These are phyloP conservation scores for Hemileccinum rubropunctum DNA, from an alignment of 768 basidiomycete species.

Conservation along the genomic window DNA sequence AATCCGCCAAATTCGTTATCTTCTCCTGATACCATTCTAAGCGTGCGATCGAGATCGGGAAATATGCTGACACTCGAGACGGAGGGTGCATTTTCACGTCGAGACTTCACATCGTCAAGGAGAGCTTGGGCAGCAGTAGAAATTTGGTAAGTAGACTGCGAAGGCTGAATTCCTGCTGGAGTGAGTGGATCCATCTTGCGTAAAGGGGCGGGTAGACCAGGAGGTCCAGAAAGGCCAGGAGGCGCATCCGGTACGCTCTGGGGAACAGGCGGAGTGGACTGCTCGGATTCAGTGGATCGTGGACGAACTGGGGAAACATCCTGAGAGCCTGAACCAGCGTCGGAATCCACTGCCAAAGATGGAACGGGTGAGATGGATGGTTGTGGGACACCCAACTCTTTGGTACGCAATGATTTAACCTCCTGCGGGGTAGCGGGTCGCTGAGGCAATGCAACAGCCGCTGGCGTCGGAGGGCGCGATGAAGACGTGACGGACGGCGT, in stretches of 20 bases:
- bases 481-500: slow-evolving; percentile 47
- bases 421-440: slow-evolving; percentile 47
- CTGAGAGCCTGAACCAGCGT: slow-evolving; percentile 42
- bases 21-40: slow-evolving; percentile 65
- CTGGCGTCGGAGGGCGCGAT: slow-evolving; percentile 60
- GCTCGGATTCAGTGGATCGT: slow-evolving; percentile 37
- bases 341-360: slow-evolving; percentile 51
- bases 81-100: slow-evolving; percentile 57
- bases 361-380: slow-evolving; percentile 43
- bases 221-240: slow-evolving; percentile 62
- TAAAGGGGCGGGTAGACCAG: slow-evolving; percentile 41
- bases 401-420: slow-evolving; percentile 37
- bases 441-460: slow-evolving; percentile 33
- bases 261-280: slow-evolving; percentile 39
- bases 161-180: slow-evolving; percentile 40
- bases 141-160: slow-evolving; percentile 71
- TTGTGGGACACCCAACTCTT: slow-evolving; percentile 40
- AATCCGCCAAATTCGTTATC: slow-evolving; percentile 67
- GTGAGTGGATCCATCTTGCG: slow-evolving; percentile 52
- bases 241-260: slow-evolving; percentile 54
- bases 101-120: slow-evolving; percentile 76
- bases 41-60: slow-evolving; percentile 85
- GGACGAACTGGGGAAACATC: slow-evolving; percentile 43
- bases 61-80: slow-evolving; percentile 58
- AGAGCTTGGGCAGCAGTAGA: slow-evolving; percentile 82